phyloP scores from a whole-genome alignment of 495 filamentous ascomycete species.

The Lasiosphaeria miniovina region DNA sequence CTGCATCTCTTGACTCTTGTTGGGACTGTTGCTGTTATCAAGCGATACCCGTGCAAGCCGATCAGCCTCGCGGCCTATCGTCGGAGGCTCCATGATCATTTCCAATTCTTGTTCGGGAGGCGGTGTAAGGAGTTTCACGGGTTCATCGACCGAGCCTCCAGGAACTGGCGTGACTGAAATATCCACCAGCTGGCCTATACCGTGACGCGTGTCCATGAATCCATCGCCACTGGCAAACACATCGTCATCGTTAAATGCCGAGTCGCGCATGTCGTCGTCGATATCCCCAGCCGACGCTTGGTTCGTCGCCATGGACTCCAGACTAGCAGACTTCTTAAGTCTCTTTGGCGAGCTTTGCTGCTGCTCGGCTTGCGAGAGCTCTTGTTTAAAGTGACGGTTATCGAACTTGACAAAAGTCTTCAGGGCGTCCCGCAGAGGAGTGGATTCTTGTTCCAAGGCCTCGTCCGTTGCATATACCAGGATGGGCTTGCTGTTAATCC shows the following conservation, averaged over 20 bases:
- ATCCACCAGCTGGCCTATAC: not conserved
- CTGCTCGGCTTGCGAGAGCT: constrained; percentile 31
- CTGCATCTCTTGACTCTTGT: constrained; percentile 38
- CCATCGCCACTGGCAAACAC: not conserved
- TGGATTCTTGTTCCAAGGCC: constrained; percentile 32
- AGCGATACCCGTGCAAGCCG: constrained; percentile 17
- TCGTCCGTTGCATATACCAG: constrained; percentile 43
- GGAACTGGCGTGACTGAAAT: not conserved
- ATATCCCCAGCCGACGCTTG: constrained; percentile 31
- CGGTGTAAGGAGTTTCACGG: constrained; percentile 4
- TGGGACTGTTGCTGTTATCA: constrained; percentile 2
- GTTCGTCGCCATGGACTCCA: constrained; percentile 38
- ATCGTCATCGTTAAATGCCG: constrained; percentile 1
- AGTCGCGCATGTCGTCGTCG: constrained; percentile 29
- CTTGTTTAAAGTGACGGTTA: constrained; percentile 43
- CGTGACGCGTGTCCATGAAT: not conserved
- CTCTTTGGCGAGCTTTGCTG: constrained; percentile 23
- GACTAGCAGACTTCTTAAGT: constrained; percentile 24
- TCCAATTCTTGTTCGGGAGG: constrained; percentile 9
- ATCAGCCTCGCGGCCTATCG: not conserved
- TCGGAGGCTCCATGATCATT: not conserved
- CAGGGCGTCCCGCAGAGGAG: constrained; percentile 39
- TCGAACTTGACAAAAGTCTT: constrained; percentile 43
- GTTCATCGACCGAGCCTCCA: not conserved
- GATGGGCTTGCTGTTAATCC: constrained; percentile 30